Evolutionary conservation across 2,329 filamentous ascomycete genomes (phyloP).

Genomic region (Fusarium hostae): DNA sequence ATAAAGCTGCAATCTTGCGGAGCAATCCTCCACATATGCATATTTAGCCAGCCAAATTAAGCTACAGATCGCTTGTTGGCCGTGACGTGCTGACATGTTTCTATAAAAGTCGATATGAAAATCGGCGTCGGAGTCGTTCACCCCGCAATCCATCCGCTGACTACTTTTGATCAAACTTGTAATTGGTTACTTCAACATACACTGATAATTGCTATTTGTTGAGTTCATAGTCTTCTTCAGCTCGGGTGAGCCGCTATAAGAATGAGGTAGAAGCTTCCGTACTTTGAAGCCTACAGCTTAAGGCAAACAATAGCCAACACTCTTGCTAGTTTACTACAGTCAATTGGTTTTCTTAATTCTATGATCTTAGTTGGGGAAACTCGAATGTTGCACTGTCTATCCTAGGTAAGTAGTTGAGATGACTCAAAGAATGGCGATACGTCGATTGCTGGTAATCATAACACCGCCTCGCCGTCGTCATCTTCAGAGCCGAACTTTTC

Average conservation of each 20-base stretch:
- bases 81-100: not conserved
- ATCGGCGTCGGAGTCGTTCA: not conserved
- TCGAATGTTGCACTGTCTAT: not conserved
- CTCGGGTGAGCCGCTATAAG: not conserved
- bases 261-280: not conserved
- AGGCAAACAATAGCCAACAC: not conserved
- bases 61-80: not conserved
- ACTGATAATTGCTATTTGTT: not conserved
- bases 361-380: not conserved
- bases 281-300: not conserved
- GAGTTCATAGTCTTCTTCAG: not conserved
- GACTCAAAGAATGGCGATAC: not conserved
- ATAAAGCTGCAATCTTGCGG: conserved; percentile 32
- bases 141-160: not conserved
- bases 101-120: not conserved
- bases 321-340: not conserved
- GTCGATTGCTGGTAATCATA: not conserved
- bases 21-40: conserved; percentile 17
- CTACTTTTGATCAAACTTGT: not conserved
- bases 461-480: not conserved
- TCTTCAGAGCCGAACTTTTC: not conserved
- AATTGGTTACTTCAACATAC: not conserved
- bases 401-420: not conserved
- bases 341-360: not conserved
- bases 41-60: not conserved